Evolutionary conservation across 805 yeast genomes (phyloP).

Genomic region (Sugiyamaella boreocaroliniensis): DNA sequence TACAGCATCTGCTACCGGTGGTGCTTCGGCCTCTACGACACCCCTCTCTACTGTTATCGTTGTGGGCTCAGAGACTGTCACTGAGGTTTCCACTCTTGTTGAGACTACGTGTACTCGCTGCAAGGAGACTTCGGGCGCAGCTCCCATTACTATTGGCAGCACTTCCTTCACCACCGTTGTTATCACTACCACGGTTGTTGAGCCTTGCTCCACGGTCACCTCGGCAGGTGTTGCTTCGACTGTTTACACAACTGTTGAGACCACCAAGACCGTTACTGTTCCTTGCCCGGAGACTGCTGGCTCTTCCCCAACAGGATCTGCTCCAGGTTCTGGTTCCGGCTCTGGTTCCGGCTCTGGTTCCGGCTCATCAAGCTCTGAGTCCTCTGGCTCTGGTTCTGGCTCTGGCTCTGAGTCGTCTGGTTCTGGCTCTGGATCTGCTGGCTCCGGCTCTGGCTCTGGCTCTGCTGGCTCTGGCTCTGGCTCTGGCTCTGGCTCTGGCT

Average conservation of each 20-base stretch:
- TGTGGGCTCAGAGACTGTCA: background rate
- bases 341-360: constrained; percentile 24
- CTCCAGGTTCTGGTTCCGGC: background rate
- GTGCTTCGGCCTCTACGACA: background rate
- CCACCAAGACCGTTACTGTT: background rate
- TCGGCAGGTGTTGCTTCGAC: background rate
- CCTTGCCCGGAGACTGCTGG: background rate
- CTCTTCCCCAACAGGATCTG: background rate
- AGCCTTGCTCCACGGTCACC: constrained; percentile 1
- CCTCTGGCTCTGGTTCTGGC: constrained; percentile 5
- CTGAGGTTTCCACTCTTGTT: background rate
- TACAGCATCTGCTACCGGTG: background rate
- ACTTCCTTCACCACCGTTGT: constrained; percentile 2
- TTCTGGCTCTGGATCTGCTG: background rate
- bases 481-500: background rate
- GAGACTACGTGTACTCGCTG: constrained; percentile 2
- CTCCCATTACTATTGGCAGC: background rate
- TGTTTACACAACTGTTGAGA: background rate
- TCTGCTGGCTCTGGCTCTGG: background rate
- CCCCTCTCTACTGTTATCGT: background rate
- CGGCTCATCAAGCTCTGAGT: constrained; percentile 5
- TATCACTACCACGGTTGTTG: constrained; percentile 1
- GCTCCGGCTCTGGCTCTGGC: background rate
- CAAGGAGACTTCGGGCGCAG: background rate
- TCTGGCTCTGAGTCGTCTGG: background rate